Percentiles rank a stretch among this genome's conserved stretches.
phyloP scores from a whole-genome alignment of 2,329 filamentous ascomycete genomes.

The Aspergillus sp. region DNA sequence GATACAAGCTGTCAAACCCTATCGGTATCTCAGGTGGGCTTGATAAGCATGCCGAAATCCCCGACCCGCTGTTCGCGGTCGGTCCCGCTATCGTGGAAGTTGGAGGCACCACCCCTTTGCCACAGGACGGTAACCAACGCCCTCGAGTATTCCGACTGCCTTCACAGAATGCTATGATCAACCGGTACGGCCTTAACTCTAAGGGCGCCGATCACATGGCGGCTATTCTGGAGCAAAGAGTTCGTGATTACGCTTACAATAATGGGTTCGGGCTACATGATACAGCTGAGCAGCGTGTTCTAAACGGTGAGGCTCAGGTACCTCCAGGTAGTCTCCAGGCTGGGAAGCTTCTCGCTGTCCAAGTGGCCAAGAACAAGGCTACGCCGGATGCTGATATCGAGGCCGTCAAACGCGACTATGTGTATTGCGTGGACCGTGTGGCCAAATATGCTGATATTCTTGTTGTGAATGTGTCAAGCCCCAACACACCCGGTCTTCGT shows the following conservation, averaged over 20 bases:
- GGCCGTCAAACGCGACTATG: constrained; percentile 76
- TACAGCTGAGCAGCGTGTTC: constrained; percentile 66
- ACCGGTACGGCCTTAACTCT: constrained; percentile 94
- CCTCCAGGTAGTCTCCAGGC: constrained; percentile 76
- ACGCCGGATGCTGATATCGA: constrained; percentile 83
- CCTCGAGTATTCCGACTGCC: constrained; percentile 87
- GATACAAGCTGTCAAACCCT: constrained; percentile 74
- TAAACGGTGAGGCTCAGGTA: constrained; percentile 74
- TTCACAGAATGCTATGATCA: constrained; percentile 82
- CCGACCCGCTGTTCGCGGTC: constrained; percentile 78
- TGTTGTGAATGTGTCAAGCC: constrained; percentile 97
- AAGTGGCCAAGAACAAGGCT: constrained; percentile 95
- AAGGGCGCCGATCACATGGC: constrained; percentile 86
- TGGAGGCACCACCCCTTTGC: constrained; percentile 82
- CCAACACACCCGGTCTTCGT: constrained; percentile 89
- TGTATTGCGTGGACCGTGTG: constrained; percentile 81
- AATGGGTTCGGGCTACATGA: constrained; percentile 65
- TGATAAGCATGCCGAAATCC: constrained; percentile 90
- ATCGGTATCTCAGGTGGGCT: constrained; percentile 94
- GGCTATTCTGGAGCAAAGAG: constrained; percentile 70
- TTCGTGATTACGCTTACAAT: constrained; percentile 72
- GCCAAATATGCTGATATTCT: constrained; percentile 89
- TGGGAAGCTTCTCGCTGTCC: constrained; percentile 80
- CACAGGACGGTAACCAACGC: constrained; percentile 82
- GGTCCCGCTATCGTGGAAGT: constrained; percentile 89